Conservation (phyloP, 108 stramenopile genomes). For the Skeletonema tropicum region DNA sequence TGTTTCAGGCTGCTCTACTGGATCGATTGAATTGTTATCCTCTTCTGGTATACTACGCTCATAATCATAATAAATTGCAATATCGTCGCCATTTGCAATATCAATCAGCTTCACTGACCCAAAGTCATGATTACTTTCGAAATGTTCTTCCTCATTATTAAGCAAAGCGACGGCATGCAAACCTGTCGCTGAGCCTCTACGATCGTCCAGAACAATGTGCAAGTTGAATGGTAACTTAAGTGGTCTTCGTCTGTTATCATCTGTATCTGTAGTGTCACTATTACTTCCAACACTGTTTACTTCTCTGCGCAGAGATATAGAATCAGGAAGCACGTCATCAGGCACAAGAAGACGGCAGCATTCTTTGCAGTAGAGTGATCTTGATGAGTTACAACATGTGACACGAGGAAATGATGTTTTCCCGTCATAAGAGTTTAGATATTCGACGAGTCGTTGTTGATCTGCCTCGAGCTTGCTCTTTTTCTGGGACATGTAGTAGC, state of each 20-base stretch:
- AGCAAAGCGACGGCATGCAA: constrained; percentile 61
- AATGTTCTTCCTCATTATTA: constrained; percentile 9
- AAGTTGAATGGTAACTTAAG: constrained; percentile 63
- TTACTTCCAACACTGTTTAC: too few relatives aligned
- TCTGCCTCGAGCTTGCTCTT: neutral
- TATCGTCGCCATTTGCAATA: constrained; percentile 19
- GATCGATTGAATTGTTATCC: constrained; percentile 4
- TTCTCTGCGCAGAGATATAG: constrained; percentile 36
- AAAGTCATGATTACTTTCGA: neutral
- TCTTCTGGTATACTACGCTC: constrained; percentile 4
- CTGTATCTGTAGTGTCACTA: neutral
- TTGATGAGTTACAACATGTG: constrained; percentile 61
- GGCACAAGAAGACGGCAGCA: constrained; percentile 67
- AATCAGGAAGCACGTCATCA: constrained; percentile 49
- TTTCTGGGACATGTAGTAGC: too few relatives aligned
- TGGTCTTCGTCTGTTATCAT: constrained; percentile 3
- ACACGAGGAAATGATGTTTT: constrained; percentile 25
- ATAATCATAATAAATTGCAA: constrained; percentile 31
- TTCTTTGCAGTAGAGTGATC: constrained; percentile 72
- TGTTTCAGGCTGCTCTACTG: constrained; percentile 15
- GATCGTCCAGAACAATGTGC: constrained; percentile 73
- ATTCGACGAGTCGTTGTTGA: neutral
- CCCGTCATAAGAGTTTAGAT: neutral
- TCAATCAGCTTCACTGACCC: constrained; percentile 35
- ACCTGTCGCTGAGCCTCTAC: constrained; percentile 64